Percentiles rank a stretch among this genome's conserved stretches.
These are phyloP conservation scores for Usnea hakonensis DNA, from an alignment of 495 filamentous ascomycete species.

Conservation along the genomic window DNA sequence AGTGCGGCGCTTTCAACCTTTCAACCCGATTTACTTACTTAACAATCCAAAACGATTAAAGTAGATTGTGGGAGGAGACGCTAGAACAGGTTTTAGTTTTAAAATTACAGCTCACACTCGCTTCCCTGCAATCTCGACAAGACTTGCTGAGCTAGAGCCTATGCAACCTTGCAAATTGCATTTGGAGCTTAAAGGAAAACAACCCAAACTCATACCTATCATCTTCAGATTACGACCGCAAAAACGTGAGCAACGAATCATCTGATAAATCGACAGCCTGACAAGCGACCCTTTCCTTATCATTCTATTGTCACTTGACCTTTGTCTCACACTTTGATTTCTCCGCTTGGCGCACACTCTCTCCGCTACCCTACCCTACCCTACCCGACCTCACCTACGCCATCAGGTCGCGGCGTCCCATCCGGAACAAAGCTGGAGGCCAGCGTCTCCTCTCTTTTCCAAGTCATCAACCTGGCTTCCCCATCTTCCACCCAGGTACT, in stretches of 20 bases:
- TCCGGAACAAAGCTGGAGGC: neutral
- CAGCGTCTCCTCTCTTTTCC: neutral
- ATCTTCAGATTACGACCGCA: neutral
- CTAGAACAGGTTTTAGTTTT: neutral
- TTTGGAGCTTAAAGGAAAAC: neutral
- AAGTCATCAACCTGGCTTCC: constrained; percentile 23
- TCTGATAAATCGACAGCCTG: no score
- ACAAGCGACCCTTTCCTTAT: neutral
- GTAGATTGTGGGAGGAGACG: neutral
- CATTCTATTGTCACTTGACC: neutral
- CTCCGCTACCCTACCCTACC: constrained; percentile 3
- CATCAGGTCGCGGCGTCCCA: neutral
- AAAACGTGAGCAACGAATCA: neutral
- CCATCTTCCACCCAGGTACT: constrained; percentile 19
- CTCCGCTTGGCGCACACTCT: neutral
- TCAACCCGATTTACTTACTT: no score
- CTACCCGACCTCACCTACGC: neutral
- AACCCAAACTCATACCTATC: neutral
- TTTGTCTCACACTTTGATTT: no score
- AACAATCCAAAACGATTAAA: no score
- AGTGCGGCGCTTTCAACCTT: no score
- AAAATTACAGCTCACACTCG: neutral
- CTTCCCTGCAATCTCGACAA: neutral
- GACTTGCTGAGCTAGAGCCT: neutral
- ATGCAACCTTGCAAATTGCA: no score